Percentiles rank a stretch among this genome's conserved stretches.
These are phyloP conservation scores for Avena sativa DNA, from an alignment of 176 grass and related monocot genomes.

Conservation along the genomic window DNA sequence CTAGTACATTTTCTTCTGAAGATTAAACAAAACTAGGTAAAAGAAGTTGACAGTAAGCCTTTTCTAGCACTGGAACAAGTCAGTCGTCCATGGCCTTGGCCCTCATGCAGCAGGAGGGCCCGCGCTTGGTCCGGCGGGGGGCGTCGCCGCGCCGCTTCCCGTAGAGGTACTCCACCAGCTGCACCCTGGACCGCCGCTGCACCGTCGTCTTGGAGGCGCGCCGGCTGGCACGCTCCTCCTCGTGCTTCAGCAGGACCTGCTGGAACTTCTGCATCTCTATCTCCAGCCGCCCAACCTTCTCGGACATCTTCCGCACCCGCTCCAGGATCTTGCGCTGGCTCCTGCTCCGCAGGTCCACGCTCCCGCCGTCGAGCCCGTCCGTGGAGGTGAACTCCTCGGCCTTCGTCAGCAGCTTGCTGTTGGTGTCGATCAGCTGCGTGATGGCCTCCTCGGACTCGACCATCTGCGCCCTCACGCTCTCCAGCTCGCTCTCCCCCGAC, in stretches of 20 bases:
- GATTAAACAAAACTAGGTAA: slow-evolving; percentile 27
- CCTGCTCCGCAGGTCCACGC: slow-evolving; percentile 58
- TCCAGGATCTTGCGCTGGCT: slow-evolving; percentile 87
- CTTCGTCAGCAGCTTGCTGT: slow-evolving; percentile 77
- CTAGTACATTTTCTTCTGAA: slow-evolving; percentile 38
- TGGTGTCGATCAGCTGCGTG: slow-evolving; percentile 75
- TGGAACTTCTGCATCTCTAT: slow-evolving; percentile 77
- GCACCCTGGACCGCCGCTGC: slow-evolving; percentile 65
- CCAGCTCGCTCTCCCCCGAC: slow-evolving; percentile 53
- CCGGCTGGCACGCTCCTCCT: slow-evolving; percentile 62
- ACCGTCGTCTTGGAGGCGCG: slow-evolving; percentile 46
- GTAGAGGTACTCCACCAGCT: slow-evolving; percentile 87
- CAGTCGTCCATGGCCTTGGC: slow-evolving; percentile 68
- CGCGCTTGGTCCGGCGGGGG: slow-evolving; percentile 55
- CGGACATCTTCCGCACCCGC: slow-evolving; percentile 72
- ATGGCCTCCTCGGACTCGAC: slow-evolving; percentile 69
- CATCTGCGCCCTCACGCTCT: slow-evolving; percentile 64
- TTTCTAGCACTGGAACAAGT: neutral
- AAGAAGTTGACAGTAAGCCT: neutral
- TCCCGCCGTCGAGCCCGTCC: slow-evolving; percentile 25
- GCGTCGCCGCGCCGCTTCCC: slow-evolving; percentile 60
- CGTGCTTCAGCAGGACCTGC: slow-evolving; percentile 62
- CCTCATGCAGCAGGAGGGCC: slow-evolving; percentile 84
- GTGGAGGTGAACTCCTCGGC: slow-evolving; percentile 60
- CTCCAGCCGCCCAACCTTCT: slow-evolving; percentile 83